These are phyloP conservation scores for Ophiocordyceps camponoti-saundersi DNA, from an alignment of 2,329 filamentous ascomycete species.

Conservation along the genomic window DNA sequence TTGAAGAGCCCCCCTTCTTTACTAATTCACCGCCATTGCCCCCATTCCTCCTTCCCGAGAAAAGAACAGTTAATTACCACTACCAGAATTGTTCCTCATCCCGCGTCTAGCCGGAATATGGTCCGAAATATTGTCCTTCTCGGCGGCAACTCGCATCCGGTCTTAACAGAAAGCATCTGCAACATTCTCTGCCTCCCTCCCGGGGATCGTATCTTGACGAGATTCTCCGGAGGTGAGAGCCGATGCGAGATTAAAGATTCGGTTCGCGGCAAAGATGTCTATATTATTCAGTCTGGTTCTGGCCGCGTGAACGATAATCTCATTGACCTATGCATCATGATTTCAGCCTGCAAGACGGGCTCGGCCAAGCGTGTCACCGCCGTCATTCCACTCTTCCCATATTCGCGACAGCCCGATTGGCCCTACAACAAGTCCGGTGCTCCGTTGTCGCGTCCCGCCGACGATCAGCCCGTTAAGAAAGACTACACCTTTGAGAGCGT, in stretches of 20 bases:
- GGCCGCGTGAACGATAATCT: slow-evolving; percentile 96
- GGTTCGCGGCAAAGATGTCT: slow-evolving; percentile 94
- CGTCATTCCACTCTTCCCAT: slow-evolving; percentile 91
- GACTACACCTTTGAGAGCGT: slow-evolving; percentile 85
- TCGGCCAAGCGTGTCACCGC: slow-evolving; percentile 80
- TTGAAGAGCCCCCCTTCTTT: too few species aligned
- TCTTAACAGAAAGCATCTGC: slow-evolving; percentile 74
- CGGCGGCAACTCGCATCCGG: slow-evolving; percentile 81
- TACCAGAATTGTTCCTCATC: too few species aligned
- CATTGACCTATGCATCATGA: slow-evolving; percentile 97
- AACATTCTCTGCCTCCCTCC: slow-evolving; percentile 74
- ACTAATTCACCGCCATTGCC: too few species aligned
- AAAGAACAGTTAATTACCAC: too few species aligned
- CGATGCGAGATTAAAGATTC: slow-evolving; percentile 89
- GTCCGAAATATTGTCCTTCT: slow-evolving; percentile 91
- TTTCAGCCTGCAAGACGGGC: slow-evolving; percentile 65
- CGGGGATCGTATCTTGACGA: slow-evolving; percentile 68
- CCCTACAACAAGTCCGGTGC: slow-evolving; percentile 85
- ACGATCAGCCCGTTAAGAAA: slow-evolving; percentile 26
- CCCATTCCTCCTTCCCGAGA: too few species aligned
- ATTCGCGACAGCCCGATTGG: slow-evolving; percentile 92
- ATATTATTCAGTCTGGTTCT: slow-evolving; percentile 87
- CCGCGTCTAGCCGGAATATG: slow-evolving; percentile 32
- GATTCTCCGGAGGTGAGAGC: slow-evolving; percentile 91
- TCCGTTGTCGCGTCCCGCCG: slow-evolving; percentile 67